phyloP scores from a whole-genome alignment of 1,284 basidiomycete species.

The Irpex lacteus region DNA sequence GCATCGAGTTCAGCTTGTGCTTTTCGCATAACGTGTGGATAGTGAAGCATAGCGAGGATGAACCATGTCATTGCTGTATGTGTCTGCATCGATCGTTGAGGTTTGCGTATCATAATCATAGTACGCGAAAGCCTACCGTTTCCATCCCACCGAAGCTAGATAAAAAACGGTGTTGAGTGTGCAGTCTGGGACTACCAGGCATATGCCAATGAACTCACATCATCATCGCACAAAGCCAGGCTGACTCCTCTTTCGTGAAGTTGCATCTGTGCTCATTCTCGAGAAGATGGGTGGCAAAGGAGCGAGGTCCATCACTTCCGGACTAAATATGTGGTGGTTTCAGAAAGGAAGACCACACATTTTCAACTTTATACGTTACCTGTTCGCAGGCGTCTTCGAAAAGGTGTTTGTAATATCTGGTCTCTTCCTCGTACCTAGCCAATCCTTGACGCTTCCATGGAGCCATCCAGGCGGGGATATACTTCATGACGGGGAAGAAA shows the following conservation, averaged over 20 bases:
- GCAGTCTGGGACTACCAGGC: too few species aligned
- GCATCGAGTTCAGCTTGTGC: constrained; percentile 2
- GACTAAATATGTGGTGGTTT: too few species aligned
- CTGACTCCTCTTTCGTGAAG: too few species aligned
- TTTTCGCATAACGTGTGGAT: constrained; percentile 15
- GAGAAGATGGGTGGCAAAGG: too few species aligned
- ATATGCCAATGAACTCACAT: too few species aligned
- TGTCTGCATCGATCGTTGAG: not conserved
- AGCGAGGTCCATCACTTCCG: too few species aligned
- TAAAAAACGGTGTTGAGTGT: too few species aligned
- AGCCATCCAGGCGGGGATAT: constrained; percentile 10
- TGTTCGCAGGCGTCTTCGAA: not conserved
- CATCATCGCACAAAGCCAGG: too few species aligned
- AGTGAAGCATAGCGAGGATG: constrained; percentile 19
- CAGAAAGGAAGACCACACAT: not conserved
- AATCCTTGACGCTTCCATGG: constrained; percentile 1
- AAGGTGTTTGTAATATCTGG: not conserved
- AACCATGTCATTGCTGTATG: constrained; percentile 8
- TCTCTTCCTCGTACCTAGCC: not conserved
- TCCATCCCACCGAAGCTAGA: not conserved
- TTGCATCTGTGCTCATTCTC: too few species aligned
- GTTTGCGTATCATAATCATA: not conserved
- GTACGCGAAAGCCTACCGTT: not conserved
- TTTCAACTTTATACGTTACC: not conserved
- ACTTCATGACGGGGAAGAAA: constrained; percentile 7